Evolutionary conservation across 495 filamentous ascomycete species (phyloP), one percentile per base, ranked within the genome.

Genomic region (Emericellopsis terricola): DNA sequence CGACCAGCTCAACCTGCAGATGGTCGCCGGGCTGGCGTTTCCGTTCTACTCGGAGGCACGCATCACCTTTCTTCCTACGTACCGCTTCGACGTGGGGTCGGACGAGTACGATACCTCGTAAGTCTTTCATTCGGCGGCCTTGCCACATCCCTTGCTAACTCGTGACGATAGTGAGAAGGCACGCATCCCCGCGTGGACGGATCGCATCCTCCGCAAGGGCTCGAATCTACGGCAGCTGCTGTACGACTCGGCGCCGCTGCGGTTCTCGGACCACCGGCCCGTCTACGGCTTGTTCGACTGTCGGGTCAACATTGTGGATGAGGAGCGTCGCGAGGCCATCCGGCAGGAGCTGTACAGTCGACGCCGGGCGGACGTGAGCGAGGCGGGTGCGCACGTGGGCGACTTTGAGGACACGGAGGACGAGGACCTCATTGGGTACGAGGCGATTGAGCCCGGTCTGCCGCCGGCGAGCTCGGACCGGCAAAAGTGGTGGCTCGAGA

Each of bases 1-100:
- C 50, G 89, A 99, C 46, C 89, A 94, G 79, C 64, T 97, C 18
- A 94, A 94, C 47, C 56, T 94, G 7, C 86, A 96, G 65, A 97
- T 96, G 89, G 70, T 94, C 30, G 76, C 80, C 16, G 89, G 89
- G 3, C 65, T 79, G 28, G 74, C 79, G 4, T 99, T 99, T 41
- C 83, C 71, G 2, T 89, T 74, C 48, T 96, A 92, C 49, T 85
- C 82, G 0, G 89, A 97, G 53, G 73, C 80, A 7, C 66, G 68
- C 17, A 83, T 94, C 24, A 70, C 56, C 2, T 99, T 96, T 49
- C 60, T 76, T 41, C 89, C 89, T 2, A 99, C 89, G 9, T 99
- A 99, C 58, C 92, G 89, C 57, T 99, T 77, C 50, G 81, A 99
- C 49, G 55, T 91, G 38, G 83, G 80, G 26, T 79, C 63, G 6